Evolutionary conservation across 169 alveolate species (phyloP), one percentile per base, ranked within the genome.

Genomic region (Hammondia hammondi): DNA sequence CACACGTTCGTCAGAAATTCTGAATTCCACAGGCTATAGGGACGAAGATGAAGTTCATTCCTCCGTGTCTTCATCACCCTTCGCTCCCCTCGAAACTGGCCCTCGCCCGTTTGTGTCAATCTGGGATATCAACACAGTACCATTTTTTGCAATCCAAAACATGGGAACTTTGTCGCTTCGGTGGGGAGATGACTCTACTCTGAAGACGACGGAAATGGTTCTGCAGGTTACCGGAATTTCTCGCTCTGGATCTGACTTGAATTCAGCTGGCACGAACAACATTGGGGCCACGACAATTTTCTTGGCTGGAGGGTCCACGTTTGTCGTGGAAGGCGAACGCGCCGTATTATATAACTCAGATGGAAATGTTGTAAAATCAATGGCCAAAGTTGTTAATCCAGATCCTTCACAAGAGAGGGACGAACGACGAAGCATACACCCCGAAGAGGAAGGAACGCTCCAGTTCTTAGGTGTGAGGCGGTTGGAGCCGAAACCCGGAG

Each of bases 21-120:
- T 52, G 19, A 52, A 52, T 52, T 52, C 61, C 24, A 52, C 61
- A 10, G 61, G 61, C 19, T 52, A 52, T 52, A 14, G 19, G 19
- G 19, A 14, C 19, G 61, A 52, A 52, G 61, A 4, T 10, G 61
- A 52, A 52, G 61, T 52, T 52, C 61, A 10, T 52, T 52, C 61
- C 10, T 14, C 77, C 10, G 32, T 17, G 77, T 67, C 32, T 4
- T 29, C 77, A 17, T 67, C 77, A 4, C 32, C 27, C n/a, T 67
- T 67, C 35, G 3, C 32, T 0, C 77, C 77, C 24, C 77, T 67
- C 32, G 77, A 67, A 17, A 39, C 87, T 32, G 87, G 21, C 87
- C 87, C 45, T 21, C 87, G 7, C 43, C 70, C 90, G 71, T 82
- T 82, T 82, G 90, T 82, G 57, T 45, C 90, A 10, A 45, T 82